phyloP scores from a whole-genome alignment of 768 basidiomycete genomes.

The Termitomyces sp. region DNA sequence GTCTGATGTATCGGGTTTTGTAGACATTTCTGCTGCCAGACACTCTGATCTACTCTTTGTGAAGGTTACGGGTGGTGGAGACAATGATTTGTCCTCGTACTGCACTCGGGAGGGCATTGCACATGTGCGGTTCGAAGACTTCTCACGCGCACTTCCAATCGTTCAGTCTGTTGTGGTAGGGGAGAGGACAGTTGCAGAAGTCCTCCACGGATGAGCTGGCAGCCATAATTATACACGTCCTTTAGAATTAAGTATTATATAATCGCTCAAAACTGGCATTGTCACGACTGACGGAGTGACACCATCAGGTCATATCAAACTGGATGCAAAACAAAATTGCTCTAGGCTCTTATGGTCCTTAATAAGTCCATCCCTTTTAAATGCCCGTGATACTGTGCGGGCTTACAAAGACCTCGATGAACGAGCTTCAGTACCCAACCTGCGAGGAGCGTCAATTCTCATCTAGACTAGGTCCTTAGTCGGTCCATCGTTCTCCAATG shows the following conservation, averaged over 20 bases:
- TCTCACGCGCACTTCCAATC: conserved; percentile 51
- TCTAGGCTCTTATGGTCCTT: too few relatives aligned
- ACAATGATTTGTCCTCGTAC: conserved; percentile 83
- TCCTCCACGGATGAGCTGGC: conserved; percentile 20
- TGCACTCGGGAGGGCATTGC: conserved; percentile 75
- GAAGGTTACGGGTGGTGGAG: conserved; percentile 69
- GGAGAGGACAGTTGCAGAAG: conserved; percentile 50
- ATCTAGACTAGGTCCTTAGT: too few relatives aligned
- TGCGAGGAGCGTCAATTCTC: too few relatives aligned
- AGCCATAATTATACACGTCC: too few relatives aligned
- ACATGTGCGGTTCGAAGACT: conserved; percentile 75
- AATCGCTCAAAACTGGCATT: background rate
- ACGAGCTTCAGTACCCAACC: too few relatives aligned
- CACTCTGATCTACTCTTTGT: conserved; percentile 96
- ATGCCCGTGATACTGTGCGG: too few relatives aligned
- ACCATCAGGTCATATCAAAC: background rate
- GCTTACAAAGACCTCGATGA: too few relatives aligned
- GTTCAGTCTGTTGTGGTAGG: conserved; percentile 72
- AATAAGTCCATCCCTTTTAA: too few relatives aligned
- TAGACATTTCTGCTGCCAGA: conserved; percentile 88
- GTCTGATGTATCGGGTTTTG: background rate
- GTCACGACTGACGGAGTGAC: too few relatives aligned
- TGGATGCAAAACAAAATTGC: too few relatives aligned
- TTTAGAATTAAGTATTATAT: background rate
- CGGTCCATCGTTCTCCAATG: too few relatives aligned